phyloP scores from a whole-genome alignment of 495 filamentous ascomycete genomes.

The Jackrogersella minutella region DNA sequence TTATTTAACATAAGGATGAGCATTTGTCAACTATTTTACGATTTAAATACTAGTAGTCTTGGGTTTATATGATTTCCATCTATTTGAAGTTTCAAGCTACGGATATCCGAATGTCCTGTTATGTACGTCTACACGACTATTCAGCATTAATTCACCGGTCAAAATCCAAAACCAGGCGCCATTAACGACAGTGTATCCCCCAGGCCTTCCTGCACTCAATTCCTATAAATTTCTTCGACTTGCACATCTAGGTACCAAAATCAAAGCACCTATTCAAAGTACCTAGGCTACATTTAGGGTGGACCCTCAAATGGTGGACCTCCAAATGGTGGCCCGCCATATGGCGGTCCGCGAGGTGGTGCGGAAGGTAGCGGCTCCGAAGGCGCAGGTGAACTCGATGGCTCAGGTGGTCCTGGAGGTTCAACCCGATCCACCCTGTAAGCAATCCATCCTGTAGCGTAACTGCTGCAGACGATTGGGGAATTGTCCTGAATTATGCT shows the following conservation, averaged over 20 bases:
- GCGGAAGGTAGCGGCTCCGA: background rate
- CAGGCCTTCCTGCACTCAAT: background rate
- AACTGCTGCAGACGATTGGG: slow-evolving; percentile 28
- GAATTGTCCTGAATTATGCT: background rate
- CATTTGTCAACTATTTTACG: too few species aligned
- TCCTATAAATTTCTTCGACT: too few species aligned
- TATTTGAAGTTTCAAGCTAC: too few species aligned
- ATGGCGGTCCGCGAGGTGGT: background rate
- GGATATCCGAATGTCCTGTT: background rate
- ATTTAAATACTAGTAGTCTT: too few species aligned
- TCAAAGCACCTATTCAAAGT: background rate
- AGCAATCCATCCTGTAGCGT: slow-evolving; percentile 22
- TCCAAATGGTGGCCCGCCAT: background rate
- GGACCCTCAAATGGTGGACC: background rate
- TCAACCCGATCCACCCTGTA: slow-evolving; percentile 13
- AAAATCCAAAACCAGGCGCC: background rate
- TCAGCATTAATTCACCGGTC: background rate
- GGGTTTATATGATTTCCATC: too few species aligned
- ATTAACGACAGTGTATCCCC: background rate
- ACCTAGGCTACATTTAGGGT: background rate
- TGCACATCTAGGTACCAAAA: too few species aligned
- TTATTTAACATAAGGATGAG: too few species aligned
- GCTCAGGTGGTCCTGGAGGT: background rate
- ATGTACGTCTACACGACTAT: background rate
- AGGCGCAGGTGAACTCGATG: background rate